These are phyloP conservation scores for Arthroderma sp. DNA, from an alignment of 2,329 filamentous ascomycete species.

Conservation along the genomic window DNA sequence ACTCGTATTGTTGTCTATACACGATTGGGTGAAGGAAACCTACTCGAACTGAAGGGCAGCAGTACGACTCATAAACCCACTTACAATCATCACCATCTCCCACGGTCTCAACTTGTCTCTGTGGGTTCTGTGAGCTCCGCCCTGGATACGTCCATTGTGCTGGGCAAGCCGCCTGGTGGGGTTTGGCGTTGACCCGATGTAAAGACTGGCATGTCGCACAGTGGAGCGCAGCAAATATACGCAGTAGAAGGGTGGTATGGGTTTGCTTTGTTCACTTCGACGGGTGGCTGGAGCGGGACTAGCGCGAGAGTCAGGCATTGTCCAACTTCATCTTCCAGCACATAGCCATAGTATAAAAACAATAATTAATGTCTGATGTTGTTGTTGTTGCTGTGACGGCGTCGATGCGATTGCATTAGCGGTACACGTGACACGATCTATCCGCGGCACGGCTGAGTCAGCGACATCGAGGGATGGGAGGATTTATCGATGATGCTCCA, in stretches of 20 bases:
- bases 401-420: too few relatives aligned
- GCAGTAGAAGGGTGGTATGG: constrained; percentile 78
- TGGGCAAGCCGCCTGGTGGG: constrained; percentile 73
- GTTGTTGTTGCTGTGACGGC: too few relatives aligned
- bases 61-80: constrained; percentile 75
- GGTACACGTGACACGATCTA: too few relatives aligned
- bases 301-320: neutral
- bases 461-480: too few relatives aligned
- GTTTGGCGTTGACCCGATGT: constrained; percentile 86
- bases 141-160: constrained; percentile 75
- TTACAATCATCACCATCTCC: constrained; percentile 79
- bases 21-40: constrained; percentile 19
- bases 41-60: constrained; percentile 91
- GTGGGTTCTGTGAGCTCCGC: constrained; percentile 68
- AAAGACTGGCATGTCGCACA: constrained; percentile 54
- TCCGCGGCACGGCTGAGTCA: too few relatives aligned
- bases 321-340: too few relatives aligned
- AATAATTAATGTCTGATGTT: too few relatives aligned
- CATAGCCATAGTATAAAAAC: too few relatives aligned
- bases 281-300: neutral
- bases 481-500: too few relatives aligned
- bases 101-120: constrained; percentile 60
- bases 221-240: constrained; percentile 87
- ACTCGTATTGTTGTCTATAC: neutral
- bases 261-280: constrained; percentile 20